A percentile compares a stretch with the other conserved stretches of the same genome.
Conservation (phyloP, 2,329 filamentous ascomycete genomes). For the Aphanocladium album region DNA sequence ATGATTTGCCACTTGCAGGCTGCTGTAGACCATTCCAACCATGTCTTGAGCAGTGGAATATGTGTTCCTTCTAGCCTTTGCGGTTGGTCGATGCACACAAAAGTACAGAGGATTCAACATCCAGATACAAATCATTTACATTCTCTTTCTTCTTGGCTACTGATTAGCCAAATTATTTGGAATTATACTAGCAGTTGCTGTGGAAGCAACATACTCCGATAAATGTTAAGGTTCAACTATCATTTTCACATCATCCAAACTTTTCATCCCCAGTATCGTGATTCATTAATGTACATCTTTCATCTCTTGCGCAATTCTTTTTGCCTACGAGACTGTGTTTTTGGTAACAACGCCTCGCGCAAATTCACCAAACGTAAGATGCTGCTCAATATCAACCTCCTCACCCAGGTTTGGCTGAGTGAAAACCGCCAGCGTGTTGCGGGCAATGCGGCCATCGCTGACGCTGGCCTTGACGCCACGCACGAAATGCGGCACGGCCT, state of each 20-base stretch:
- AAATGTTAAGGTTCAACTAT: background rate
- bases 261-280: background rate
- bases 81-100: background rate
- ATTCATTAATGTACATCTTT: background rate
- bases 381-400: conserved; percentile 63
- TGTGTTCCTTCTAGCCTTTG: background rate
- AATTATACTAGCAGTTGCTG: background rate
- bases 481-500: conserved; percentile 94
- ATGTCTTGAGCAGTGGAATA: background rate
- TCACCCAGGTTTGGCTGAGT: conserved; percentile 92
- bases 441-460: conserved; percentile 52
- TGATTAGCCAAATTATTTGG: background rate
- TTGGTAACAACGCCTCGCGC: conserved; percentile 57
- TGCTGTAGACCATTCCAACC: conserved; percentile 2
- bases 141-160: conserved; percentile 1
- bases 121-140: conserved; percentile 5
- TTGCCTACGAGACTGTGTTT: conserved; percentile 44
- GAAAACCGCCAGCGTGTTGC: conserved; percentile 92
- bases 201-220: background rate
- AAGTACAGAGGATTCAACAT: conserved; percentile 13
- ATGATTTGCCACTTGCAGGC: background rate
- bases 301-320: background rate
- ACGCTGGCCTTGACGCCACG: conserved; percentile 61
- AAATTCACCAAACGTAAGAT: conserved; percentile 71
- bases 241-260: background rate